These are phyloP conservation scores for Globisporangium recalcitrans DNA, from an alignment of 352 stramenopile genomes.

Conservation along the genomic window DNA sequence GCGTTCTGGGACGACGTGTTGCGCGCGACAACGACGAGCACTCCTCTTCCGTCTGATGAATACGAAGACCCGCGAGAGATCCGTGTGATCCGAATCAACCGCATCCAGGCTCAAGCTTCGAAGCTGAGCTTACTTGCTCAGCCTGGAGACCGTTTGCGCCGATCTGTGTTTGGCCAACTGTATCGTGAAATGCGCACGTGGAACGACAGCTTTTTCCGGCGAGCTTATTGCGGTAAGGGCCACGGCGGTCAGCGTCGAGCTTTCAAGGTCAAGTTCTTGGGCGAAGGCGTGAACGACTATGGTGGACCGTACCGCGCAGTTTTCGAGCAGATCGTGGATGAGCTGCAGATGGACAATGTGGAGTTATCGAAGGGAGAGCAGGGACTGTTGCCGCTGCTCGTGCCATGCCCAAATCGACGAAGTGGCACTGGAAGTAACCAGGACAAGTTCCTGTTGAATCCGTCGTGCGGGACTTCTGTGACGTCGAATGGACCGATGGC, in stretches of 20 bases:
- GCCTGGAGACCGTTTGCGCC: constrained; percentile 77
- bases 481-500: constrained; percentile 85
- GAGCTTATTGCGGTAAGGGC: constrained; percentile 95
- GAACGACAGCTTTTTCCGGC: constrained; percentile 92
- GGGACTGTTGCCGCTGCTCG: constrained; percentile 80
- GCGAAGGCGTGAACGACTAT: constrained; percentile 98
- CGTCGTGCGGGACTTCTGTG: constrained; percentile 73
- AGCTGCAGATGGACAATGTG: constrained; percentile 91
- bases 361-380: constrained; percentile 83
- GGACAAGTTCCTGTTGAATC: constrained; percentile 90
- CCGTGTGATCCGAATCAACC: constrained; percentile 96
- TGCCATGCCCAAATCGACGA: constrained; percentile 86
- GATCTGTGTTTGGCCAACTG: constrained; percentile 97
- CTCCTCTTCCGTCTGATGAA: constrained; percentile 96
- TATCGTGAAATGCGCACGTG: constrained; percentile 95
- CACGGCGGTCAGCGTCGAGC: constrained; percentile 96
- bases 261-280: constrained; percentile 99
- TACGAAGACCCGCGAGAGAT: constrained; percentile 98
- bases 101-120: constrained; percentile 89
- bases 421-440: constrained; percentile 86
- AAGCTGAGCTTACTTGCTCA: constrained; percentile 88
- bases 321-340: constrained; percentile 95
- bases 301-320: constrained; percentile 97
- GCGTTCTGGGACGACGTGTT: constrained; percentile 93
- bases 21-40: constrained; percentile 94